Evolutionary conservation across 495 filamentous ascomycete genomes (phyloP), one percentile per base, ranked within the genome.

Genomic region (Penicillium malachiteum): DNA sequence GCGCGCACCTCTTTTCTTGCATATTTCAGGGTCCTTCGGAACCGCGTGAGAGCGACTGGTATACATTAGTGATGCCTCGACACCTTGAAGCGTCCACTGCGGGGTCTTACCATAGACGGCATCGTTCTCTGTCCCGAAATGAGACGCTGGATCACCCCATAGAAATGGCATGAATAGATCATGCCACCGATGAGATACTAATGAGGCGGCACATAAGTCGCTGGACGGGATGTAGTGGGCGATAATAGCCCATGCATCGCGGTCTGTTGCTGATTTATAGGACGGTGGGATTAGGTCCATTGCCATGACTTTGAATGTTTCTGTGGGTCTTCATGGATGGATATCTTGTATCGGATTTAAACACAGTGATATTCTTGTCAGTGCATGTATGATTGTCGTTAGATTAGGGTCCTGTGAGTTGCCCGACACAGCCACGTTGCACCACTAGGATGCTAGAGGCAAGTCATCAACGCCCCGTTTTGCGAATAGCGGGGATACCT

Each of bases 61-160:
- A 17, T 45, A 14, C n/a, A 12, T 39, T 7, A 13, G 16, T 16
- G 31, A 48, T 53, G 18, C 14, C 21, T 33, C 7, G 18, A 18
- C 18, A 37, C 45, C 13, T n/a, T 32, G 26, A 46, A 32, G 43
- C n/a, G 21, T n/a, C 14, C 4, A 26, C 3, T 7, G 1, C 16
- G 21, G 13, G 17, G 39, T 37, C 65, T 59, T 71, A 83, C 81
- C 76, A 58, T 85, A 88, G 40, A 87, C 82, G 6, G 78, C 79
- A 62, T 87, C 84, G 63, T 84, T 83, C 14, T 85, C 78, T 11
- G 74, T 78, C 32, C 82, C 83, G 63, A 87, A 88, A 58, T 85
- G 81, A 21, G 83, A 82, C 0, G 81, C 82, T 30, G 85, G 85
- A 61, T 83, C 76, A n/a, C 84, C 84, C 85, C 85, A 88, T 0